Conservation (phyloP, 1,284 basidiomycete genomes). For the Cutaneotrichosporon sp. region DNA sequence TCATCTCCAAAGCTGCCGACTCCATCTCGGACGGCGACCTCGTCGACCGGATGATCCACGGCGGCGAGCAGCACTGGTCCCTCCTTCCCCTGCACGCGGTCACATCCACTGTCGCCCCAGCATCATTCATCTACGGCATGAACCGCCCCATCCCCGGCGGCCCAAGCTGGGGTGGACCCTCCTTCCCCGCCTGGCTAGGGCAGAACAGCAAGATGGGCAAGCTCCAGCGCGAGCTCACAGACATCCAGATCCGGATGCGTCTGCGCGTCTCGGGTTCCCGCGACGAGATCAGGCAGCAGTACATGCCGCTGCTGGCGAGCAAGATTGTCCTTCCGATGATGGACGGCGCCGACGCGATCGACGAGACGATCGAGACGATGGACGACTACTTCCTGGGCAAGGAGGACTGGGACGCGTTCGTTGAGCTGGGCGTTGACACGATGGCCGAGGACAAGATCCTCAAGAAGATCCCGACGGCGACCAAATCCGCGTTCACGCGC, state of each 20-base stretch:
- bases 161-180: slow-evolving; percentile 62
- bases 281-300: slow-evolving; percentile 81
- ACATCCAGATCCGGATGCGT: slow-evolving; percentile 93
- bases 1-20: slow-evolving; percentile 83
- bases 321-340: slow-evolving; percentile 74
- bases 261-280: slow-evolving; percentile 85
- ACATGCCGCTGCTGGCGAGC: slow-evolving; percentile 78
- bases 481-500: slow-evolving; percentile 79
- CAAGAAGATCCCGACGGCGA: slow-evolving; percentile 76
- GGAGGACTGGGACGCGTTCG: slow-evolving; percentile 92
- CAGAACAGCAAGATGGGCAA: slow-evolving; percentile 92
- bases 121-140: slow-evolving; percentile 70
- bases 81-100: slow-evolving; percentile 92
- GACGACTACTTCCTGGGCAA: slow-evolving; percentile 89
- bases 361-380: slow-evolving; percentile 79
- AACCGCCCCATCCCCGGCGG: slow-evolving; percentile 43
- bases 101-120: slow-evolving; percentile 78
- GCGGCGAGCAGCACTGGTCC: slow-evolving; percentile 95
- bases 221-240: slow-evolving; percentile 71
- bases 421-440: slow-evolving; percentile 85
- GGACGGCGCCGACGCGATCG: slow-evolving; percentile 63
- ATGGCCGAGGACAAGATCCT: slow-evolving; percentile 66
- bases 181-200: slow-evolving; percentile 93
- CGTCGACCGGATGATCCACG: slow-evolving; percentile 90
- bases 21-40: slow-evolving; percentile 93